Conservation (phyloP, 495 filamentous ascomycete genomes). For the Letharia lupina region DNA sequence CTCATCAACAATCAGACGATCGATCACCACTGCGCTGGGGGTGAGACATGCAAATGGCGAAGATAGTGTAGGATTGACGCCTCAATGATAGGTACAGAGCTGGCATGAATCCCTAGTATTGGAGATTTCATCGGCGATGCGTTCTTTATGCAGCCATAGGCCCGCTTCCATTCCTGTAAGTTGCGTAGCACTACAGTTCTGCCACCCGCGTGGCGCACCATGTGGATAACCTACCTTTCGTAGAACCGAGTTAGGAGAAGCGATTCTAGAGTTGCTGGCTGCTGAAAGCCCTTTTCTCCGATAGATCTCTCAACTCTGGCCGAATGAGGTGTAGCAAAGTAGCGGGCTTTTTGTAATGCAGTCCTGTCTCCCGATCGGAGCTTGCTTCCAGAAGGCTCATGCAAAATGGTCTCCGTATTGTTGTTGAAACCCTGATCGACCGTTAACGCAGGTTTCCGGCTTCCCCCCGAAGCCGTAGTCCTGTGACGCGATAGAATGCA, state of each 20-base stretch:
- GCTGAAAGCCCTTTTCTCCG: not conserved
- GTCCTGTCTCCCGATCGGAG: not conserved
- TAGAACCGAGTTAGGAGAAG: not conserved
- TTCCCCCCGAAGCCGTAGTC: slow-evolving; percentile 23
- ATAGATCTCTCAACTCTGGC: not conserved
- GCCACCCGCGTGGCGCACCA: slow-evolving; percentile 20
- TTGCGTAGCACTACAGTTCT: slow-evolving; percentile 17
- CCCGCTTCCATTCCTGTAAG: slow-evolving; percentile 19
- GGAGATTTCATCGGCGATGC: slow-evolving; percentile 10
- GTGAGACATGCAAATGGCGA: not conserved
- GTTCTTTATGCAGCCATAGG: slow-evolving; percentile 16
- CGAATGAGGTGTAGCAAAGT: slow-evolving; percentile 1
- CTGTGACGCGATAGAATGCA: slow-evolving; percentile 15
- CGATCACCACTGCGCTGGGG: not conserved
- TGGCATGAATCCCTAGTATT: not conserved
- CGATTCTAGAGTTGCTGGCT: slow-evolving; percentile 9
- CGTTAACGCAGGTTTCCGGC: slow-evolving; percentile 22
- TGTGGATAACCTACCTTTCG: not conserved
- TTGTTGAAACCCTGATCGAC: slow-evolving; percentile 18
- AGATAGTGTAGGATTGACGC: slow-evolving; percentile 10
- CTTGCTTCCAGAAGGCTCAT: slow-evolving; percentile 11
- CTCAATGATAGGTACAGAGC: slow-evolving; percentile 11
- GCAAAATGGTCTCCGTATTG: slow-evolving; percentile 11
- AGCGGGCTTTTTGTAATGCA: not conserved
- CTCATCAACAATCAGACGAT: not conserved